A percentile compares a stretch with the other conserved stretches of the same genome.
phyloP scores from a whole-genome alignment of 2,329 filamentous ascomycete species.

The Penicillium sp. region DNA sequence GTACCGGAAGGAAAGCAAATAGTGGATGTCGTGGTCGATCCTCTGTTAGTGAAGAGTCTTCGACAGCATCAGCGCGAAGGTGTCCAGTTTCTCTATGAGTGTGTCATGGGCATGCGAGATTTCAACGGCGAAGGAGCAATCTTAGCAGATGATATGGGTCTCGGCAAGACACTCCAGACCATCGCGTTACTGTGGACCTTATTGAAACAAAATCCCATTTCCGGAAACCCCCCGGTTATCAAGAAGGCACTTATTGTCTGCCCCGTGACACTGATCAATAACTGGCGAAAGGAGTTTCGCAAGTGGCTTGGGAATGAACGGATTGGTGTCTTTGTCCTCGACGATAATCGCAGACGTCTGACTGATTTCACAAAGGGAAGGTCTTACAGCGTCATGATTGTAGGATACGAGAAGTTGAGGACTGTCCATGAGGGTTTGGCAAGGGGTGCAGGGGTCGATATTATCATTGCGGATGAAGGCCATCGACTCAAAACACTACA shows the following conservation, averaged over 20 bases:
- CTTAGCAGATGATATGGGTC: conserved; percentile 70
- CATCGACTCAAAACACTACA: conserved; percentile 64
- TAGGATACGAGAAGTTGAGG: conserved; percentile 67
- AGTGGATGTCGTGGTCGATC: conserved; percentile 70
- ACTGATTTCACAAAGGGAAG: conserved; percentile 66
- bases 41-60: conserved; percentile 58
- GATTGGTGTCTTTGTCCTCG: conserved; percentile 64
- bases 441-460: conserved; percentile 61
- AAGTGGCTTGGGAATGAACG: conserved; percentile 70
- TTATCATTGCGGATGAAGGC: conserved; percentile 66
- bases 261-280: conserved; percentile 66
- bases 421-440: conserved; percentile 62
- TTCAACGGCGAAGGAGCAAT: conserved; percentile 66
- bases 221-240: conserved; percentile 56
- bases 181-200: conserved; percentile 68
- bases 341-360: conserved; percentile 56
- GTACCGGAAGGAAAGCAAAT: conserved; percentile 59
- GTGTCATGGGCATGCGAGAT: conserved; percentile 66
- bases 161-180: conserved; percentile 70
- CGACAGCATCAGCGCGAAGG: conserved; percentile 66
- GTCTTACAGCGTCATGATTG: conserved; percentile 66
- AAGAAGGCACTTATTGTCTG: conserved; percentile 70
- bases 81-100: conserved; percentile 68
- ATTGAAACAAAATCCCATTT: conserved; percentile 65
- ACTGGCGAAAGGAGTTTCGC: conserved; percentile 68